Evolutionary conservation across 1,284 basidiomycete genomes (phyloP).

Genomic region (Malassezia slooffiae): DNA sequence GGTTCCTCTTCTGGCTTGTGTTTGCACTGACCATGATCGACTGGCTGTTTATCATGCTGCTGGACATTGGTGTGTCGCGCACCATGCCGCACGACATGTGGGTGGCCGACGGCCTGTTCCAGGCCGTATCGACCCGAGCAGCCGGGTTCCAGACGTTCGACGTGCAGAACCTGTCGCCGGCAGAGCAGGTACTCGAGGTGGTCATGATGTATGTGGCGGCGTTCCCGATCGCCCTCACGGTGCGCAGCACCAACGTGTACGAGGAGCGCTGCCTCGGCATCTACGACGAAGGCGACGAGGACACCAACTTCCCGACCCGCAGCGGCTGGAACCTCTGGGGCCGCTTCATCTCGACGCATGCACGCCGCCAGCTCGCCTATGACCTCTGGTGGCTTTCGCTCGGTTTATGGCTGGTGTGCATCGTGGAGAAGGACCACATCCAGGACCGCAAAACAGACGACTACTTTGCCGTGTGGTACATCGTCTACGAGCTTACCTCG

Average conservation of each 20-base stretch:
- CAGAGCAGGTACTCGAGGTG: conserved; percentile 71
- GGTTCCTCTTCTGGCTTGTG: conserved; percentile 67
- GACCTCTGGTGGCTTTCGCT: conserved; percentile 46
- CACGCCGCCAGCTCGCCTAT: conserved; percentile 74
- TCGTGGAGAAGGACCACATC: conserved; percentile 40
- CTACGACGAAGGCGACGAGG: conserved; percentile 24
- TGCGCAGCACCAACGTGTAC: conserved; percentile 96
- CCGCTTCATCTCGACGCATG: conserved; percentile 65
- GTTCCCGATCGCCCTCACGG: conserved; percentile 56
- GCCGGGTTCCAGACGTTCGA: conserved; percentile 73
- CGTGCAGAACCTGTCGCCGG: conserved; percentile 63
- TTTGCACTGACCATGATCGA: conserved; percentile 59
- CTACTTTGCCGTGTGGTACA: conserved; percentile 51
- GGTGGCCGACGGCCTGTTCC: conserved; percentile 47
- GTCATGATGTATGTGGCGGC: conserved; percentile 54
- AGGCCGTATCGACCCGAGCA: conserved; percentile 61
- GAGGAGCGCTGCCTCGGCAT: conserved; percentile 58
- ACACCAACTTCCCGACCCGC: not conserved
- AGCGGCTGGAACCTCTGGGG: conserved; percentile 53
- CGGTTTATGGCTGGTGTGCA: conserved; percentile 44
- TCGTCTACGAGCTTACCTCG: conserved; percentile 67
- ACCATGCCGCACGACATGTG: conserved; percentile 57
- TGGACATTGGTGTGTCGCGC: conserved; percentile 71
- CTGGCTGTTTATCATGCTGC: conserved; percentile 75
- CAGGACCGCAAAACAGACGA: conserved; percentile 23